phyloP scores from a whole-genome alignment of 441 rosid species.

The Omphalea diandra region DNA sequence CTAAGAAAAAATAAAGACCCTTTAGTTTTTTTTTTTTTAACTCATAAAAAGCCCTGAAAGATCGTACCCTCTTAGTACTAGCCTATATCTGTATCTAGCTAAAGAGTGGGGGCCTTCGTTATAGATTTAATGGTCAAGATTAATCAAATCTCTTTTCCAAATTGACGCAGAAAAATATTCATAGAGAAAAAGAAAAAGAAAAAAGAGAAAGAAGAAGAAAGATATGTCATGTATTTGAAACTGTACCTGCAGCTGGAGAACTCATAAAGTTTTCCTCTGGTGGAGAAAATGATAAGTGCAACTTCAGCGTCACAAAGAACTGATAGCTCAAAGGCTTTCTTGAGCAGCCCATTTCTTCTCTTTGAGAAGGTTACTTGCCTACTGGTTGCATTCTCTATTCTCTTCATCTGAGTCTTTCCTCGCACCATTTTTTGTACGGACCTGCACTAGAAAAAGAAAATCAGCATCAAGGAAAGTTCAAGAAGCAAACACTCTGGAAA shows the following conservation, averaged over 20 bases:
- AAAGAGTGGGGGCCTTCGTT: not conserved
- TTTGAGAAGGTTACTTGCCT: conserved; percentile 94
- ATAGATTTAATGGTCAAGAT: not conserved
- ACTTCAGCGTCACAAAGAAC: conserved; percentile 93
- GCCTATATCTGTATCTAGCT: not conserved
- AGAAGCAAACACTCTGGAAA: too few relatives aligned
- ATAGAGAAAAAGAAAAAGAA: not conserved
- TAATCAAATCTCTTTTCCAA: not conserved
- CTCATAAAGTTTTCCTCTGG: conserved; percentile 80
- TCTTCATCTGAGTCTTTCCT: conserved; percentile 91
- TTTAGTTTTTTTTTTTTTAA: conserved; percentile 10
- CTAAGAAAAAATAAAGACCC: not conserved
- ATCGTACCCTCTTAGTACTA: conserved; percentile 17
- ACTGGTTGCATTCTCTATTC: conserved; percentile 86
- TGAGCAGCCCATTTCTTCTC: conserved; percentile 80
- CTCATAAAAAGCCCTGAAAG: conserved; percentile 25
- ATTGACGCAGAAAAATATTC: conserved; percentile 9
- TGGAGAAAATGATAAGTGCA: conserved; percentile 83
- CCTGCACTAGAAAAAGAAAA: too few relatives aligned
- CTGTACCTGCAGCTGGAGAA: conserved; percentile 70
- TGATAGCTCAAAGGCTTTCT: conserved; percentile 85
- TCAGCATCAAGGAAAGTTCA: too few relatives aligned
- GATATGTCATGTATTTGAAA: too few relatives aligned
- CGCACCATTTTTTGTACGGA: conserved; percentile 83
- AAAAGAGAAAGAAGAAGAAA: not conserved